A percentile compares a stretch with the other conserved stretches of the same genome.
These are phyloP conservation scores for Speleostelium caveatum DNA, from an alignment of 78 protist genomes.

Conservation along the genomic window DNA sequence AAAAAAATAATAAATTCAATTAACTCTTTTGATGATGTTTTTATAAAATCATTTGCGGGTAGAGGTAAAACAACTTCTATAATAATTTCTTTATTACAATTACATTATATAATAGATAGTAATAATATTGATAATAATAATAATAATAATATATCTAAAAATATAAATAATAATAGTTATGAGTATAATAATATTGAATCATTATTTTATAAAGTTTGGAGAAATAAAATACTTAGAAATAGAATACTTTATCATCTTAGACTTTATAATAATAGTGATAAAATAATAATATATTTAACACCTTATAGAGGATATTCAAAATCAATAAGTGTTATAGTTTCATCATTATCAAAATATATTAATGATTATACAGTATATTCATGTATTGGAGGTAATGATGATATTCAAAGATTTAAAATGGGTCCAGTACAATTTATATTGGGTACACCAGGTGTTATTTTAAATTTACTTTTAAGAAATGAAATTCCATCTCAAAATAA, in stretches of 20 bases:
- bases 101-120: too few species aligned
- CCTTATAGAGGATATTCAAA: neutral
- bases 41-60: neutral
- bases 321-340: neutral
- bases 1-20: neutral
- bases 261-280: too few species aligned
- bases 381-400: neutral
- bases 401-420: neutral
- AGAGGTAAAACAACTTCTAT: neutral
- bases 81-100: neutral
- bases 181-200: too few species aligned
- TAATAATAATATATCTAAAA: too few species aligned
- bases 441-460: slow-evolving; percentile 9
- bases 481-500: neutral
- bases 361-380: neutral
- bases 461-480: neutral
- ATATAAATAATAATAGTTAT: neutral
- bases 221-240: too few species aligned
- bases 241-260: too few species aligned
- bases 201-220: too few species aligned
- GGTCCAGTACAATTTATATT: neutral
- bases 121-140: too few species aligned
- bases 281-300: neutral
- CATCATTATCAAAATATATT: neutral
- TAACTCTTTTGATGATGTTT: neutral